phyloP scores from a whole-genome alignment of 2,329 filamentous ascomycete species.

The Ascosphaera acerosa region DNA sequence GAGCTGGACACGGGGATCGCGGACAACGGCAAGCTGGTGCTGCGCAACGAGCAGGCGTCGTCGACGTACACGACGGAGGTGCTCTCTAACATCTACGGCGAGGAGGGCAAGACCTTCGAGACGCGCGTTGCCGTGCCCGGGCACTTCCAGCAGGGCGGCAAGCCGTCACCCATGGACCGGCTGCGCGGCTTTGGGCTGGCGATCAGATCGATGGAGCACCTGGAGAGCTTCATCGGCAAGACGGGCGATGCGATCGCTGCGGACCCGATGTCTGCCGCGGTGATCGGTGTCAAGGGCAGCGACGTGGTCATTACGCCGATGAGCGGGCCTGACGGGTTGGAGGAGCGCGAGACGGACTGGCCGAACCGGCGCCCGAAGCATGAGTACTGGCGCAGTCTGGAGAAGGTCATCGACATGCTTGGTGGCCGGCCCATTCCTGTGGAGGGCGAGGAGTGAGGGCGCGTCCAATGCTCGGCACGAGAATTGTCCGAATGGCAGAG shows the following conservation, averaged over 20 bases:
- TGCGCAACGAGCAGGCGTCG: slow-evolving; percentile 85
- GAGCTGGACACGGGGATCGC: slow-evolving; percentile 63
- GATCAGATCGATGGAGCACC: slow-evolving; percentile 79
- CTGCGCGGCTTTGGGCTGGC: slow-evolving; percentile 75
- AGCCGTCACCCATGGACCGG: slow-evolving; percentile 86
- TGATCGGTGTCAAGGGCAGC: slow-evolving; percentile 84
- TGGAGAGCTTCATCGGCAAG: slow-evolving; percentile 50
- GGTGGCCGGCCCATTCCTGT: slow-evolving; percentile 35
- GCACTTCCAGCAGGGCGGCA: slow-evolving; percentile 83
- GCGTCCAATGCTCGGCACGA: not conserved
- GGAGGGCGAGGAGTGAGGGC: not conserved
- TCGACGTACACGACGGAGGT: slow-evolving; percentile 77
- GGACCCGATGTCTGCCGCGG: slow-evolving; percentile 46
- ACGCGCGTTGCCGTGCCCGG: slow-evolving; percentile 75
- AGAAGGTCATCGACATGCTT: slow-evolving; percentile 60
- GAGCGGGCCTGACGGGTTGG: slow-evolving; percentile 35
- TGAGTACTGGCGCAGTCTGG: slow-evolving; percentile 65
- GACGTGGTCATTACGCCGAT: slow-evolving; percentile 67
- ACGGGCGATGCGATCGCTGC: slow-evolving; percentile 40
- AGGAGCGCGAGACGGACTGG: slow-evolving; percentile 81
- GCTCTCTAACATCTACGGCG: slow-evolving; percentile 84
- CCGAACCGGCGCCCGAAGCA: slow-evolving; percentile 57
- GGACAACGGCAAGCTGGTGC: slow-evolving; percentile 72
- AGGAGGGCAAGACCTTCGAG: slow-evolving; percentile 84
- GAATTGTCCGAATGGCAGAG: too few species aligned